Conservation (phyloP, 2,329 filamentous ascomycete genomes). For the Alternaria rosae region DNA sequence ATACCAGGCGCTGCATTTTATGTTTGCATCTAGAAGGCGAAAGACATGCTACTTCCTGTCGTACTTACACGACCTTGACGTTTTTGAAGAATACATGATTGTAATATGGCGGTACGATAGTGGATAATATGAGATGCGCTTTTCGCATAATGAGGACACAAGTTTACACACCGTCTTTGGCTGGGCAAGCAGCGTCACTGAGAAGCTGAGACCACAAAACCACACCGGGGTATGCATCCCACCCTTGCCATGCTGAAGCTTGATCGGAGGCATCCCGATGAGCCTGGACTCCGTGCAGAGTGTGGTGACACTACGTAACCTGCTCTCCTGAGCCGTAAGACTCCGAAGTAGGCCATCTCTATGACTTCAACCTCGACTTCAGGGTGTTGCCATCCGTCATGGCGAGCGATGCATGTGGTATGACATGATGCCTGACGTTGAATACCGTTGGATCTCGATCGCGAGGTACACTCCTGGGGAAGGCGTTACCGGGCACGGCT, state of each 20-base stretch:
- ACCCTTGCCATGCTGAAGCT: slow-evolving; percentile 2
- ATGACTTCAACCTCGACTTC: neutral
- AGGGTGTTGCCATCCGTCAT: neutral
- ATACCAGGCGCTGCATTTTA: slow-evolving; percentile 30
- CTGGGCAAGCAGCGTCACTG: slow-evolving; percentile 3
- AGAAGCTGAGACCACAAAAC: slow-evolving; percentile 3
- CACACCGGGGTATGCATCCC: neutral
- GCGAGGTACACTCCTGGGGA: neutral
- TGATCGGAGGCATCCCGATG: neutral
- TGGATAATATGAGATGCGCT: neutral
- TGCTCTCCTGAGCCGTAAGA: neutral
- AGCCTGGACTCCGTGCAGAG: neutral
- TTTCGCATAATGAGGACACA: slow-evolving; percentile 7
- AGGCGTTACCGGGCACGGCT: slow-evolving; percentile 5
- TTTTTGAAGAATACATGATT: slow-evolving; percentile 25
- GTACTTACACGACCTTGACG: slow-evolving; percentile 24
- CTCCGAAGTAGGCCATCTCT: neutral
- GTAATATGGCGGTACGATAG: slow-evolving; percentile 19
- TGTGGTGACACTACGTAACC: slow-evolving; percentile 2
- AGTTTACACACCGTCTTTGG: slow-evolving; percentile 12
- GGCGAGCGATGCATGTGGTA: slow-evolving; percentile 1
- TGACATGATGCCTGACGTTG: slow-evolving; percentile 4
- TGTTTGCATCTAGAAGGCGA: slow-evolving; percentile 32
- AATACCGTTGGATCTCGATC: slow-evolving; percentile 3
- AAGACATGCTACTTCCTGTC: slow-evolving; percentile 23